phyloP scores from a whole-genome alignment of 176 grass and related monocot species.

The Carex kokanica region DNA sequence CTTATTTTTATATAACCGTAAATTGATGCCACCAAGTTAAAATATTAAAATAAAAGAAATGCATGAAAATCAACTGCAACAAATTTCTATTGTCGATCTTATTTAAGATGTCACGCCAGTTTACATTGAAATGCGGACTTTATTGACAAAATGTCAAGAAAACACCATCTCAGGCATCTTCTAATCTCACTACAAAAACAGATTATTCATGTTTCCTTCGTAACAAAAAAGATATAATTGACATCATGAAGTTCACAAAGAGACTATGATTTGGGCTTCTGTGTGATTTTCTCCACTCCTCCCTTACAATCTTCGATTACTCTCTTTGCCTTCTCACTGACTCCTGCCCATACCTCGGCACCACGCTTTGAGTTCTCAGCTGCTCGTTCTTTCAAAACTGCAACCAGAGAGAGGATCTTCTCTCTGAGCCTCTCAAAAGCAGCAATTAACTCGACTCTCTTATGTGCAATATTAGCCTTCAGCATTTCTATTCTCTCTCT shows the following conservation, averaged over 20 bases:
- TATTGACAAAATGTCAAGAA: constrained; percentile 3
- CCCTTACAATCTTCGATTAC: constrained; percentile 70
- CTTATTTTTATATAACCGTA: not conserved
- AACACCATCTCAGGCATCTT: constrained; percentile 1
- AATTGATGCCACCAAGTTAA: not conserved
- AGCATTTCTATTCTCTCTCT: constrained; percentile 49
- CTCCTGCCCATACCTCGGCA: constrained; percentile 18
- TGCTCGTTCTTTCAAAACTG: constrained; percentile 45
- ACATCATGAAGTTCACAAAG: not conserved
- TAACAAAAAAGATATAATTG: not conserved
- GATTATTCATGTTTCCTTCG: constrained; percentile 5
- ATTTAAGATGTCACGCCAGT: constrained; percentile 4
- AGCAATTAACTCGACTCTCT: constrained; percentile 39
- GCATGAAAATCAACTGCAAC: not conserved
- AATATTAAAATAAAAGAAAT: not conserved
- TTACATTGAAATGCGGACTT: constrained; percentile 1
- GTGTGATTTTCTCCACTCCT: constrained; percentile 60
- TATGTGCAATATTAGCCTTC: constrained; percentile 42
- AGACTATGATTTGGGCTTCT: constrained; percentile 65
- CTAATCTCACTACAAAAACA: constrained; percentile 21
- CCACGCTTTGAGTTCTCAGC: constrained; percentile 27
- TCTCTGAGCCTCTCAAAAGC: constrained; percentile 61
- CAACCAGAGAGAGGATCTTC: constrained; percentile 52
- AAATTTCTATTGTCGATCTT: not conserved
- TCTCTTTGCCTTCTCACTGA: constrained; percentile 45